A percentile compares a stretch with the other conserved stretches of the same genome.
These are phyloP conservation scores for Nitzschia sp. DNA, from an alignment of 108 stramenopile species.

Conservation along the genomic window DNA sequence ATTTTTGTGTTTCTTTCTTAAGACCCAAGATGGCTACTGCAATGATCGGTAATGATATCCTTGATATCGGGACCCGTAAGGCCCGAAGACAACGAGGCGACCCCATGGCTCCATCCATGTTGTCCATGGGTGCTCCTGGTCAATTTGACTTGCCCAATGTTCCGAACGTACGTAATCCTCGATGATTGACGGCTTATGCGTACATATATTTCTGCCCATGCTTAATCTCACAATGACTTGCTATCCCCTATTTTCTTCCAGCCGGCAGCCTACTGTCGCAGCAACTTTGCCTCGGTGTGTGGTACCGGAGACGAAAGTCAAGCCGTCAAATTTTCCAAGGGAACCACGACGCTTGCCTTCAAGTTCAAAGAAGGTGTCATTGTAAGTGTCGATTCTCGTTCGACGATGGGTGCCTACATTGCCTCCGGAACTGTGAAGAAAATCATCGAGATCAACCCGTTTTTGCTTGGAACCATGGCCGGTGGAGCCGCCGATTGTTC, in stretches of 20 bases:
- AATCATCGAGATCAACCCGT: slow-evolving; percentile 99
- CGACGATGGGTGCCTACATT: slow-evolving; percentile 99
- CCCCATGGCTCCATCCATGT: slow-evolving; percentile 48
- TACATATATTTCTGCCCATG: no score
- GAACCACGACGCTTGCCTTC: slow-evolving; percentile 99
- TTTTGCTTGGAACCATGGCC: slow-evolving; percentile 99
- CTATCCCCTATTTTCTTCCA: slow-evolving; percentile 32
- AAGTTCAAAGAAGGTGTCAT: slow-evolving; percentile 97
- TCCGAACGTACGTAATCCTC: slow-evolving; percentile 66
- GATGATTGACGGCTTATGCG: neutral
- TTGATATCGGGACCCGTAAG: slow-evolving; percentile 82
- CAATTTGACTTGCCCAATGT: slow-evolving; percentile 79
- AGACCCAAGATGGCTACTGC: slow-evolving; percentile 12
- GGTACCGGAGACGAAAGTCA: slow-evolving; percentile 77
- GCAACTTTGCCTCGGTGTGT: slow-evolving; percentile 87
- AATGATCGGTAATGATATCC: slow-evolving; percentile 59
- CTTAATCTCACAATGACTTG: neutral
- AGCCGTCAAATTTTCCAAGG: slow-evolving; percentile 93
- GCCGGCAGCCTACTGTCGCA: slow-evolving; percentile 86
- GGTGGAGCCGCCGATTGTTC: slow-evolving; percentile 99
- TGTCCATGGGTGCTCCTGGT: slow-evolving; percentile 42
- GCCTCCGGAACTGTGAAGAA: slow-evolving; percentile 96
- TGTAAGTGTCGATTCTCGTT: slow-evolving; percentile 95
- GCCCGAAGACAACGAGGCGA: slow-evolving; percentile 52
- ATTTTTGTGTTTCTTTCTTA: neutral